These are phyloP conservation scores for Pseudogymnoascus sp. DNA, from an alignment of 2,329 filamentous ascomycete species.

Conservation along the genomic window DNA sequence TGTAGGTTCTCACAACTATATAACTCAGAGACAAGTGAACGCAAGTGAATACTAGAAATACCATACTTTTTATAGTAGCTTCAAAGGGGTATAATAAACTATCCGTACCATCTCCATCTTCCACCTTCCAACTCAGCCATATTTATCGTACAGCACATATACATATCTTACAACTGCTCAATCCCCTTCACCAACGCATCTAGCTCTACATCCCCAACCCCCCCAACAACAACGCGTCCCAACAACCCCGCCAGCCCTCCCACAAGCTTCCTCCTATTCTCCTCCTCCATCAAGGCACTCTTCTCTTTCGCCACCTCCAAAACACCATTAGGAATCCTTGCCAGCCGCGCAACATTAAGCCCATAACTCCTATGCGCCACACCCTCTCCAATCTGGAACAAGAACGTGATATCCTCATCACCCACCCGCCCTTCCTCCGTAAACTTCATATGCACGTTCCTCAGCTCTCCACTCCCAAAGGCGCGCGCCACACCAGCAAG, in stretches of 20 bases:
- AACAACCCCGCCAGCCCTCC: conserved; percentile 24
- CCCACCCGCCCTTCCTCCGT: conserved; percentile 37
- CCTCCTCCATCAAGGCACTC: conserved; percentile 71
- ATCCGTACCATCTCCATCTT: neutral
- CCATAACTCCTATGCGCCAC: conserved; percentile 93
- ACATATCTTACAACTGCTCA: conserved; percentile 46
- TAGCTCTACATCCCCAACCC: conserved; percentile 17
- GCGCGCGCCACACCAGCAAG: conserved; percentile 63
- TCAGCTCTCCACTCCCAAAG: conserved; percentile 57
- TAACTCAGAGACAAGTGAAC: neutral
- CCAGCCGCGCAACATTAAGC: conserved; percentile 82
- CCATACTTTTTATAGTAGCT: neutral
- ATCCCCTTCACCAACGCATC: conserved; percentile 33
- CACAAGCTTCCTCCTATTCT: conserved; percentile 58
- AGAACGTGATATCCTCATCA: conserved; percentile 79
- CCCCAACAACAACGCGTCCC: conserved; percentile 19
- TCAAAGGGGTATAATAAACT: conserved; percentile 3
- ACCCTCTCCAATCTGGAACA: conserved; percentile 87
- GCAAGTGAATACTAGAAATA: neutral
- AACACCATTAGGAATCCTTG: conserved; percentile 68
- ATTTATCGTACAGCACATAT: neutral
- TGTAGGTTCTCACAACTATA: neutral
- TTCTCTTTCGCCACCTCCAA: conserved; percentile 74
- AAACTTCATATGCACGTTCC: conserved; percentile 94
- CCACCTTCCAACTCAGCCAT: neutral